Evolutionary conservation across 2,329 filamentous ascomycete genomes (phyloP).

Genomic region (Septoria petroselini): DNA sequence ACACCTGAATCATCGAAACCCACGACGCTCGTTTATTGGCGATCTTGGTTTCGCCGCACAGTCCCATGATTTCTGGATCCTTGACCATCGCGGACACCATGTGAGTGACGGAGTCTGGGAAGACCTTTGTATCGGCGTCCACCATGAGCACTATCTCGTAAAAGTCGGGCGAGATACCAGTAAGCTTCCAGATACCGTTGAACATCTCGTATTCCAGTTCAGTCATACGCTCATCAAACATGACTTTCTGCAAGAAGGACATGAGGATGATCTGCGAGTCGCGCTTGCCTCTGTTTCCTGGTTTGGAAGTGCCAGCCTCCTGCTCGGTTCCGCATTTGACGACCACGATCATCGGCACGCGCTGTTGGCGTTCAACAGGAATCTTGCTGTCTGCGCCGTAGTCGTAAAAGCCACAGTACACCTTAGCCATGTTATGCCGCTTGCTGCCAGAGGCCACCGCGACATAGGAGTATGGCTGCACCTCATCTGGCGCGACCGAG

Average conservation of each 20-base stretch:
- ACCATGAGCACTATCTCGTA: constrained; percentile 99
- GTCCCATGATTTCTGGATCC: constrained; percentile 97
- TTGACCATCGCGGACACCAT: constrained; percentile 99
- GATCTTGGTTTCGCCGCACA: constrained; percentile 99
- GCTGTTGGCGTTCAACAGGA: constrained; percentile 82
- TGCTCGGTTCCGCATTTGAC: constrained; percentile 94
- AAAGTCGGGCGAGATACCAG: constrained; percentile 95
- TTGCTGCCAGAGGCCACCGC: constrained; percentile 94
- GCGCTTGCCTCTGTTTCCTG: constrained; percentile 95
- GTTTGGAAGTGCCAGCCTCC: constrained; percentile 76
- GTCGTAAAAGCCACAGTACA: constrained; percentile 97
- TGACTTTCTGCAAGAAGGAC: constrained; percentile 99
- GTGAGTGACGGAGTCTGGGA: constrained; percentile 95
- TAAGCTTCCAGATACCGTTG: constrained; percentile 98
- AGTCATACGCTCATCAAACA: constrained; percentile 99
- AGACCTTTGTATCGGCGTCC: constrained; percentile 97
- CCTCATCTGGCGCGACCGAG: constrained; percentile 73
- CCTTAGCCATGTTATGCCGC: constrained; percentile 98
- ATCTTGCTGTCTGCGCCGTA: constrained; percentile 81
- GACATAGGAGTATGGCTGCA: constrained; percentile 90
- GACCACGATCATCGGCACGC: constrained; percentile 94
- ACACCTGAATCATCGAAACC: constrained; percentile 98
- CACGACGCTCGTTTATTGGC: constrained; percentile 94
- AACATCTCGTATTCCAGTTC: constrained; percentile 99
- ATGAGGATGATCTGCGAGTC: constrained; percentile 99